A percentile compares a stretch with the other conserved stretches of the same genome.
Conservation (phyloP, 345 rosid species). For the Pistacia atlantica region DNA sequence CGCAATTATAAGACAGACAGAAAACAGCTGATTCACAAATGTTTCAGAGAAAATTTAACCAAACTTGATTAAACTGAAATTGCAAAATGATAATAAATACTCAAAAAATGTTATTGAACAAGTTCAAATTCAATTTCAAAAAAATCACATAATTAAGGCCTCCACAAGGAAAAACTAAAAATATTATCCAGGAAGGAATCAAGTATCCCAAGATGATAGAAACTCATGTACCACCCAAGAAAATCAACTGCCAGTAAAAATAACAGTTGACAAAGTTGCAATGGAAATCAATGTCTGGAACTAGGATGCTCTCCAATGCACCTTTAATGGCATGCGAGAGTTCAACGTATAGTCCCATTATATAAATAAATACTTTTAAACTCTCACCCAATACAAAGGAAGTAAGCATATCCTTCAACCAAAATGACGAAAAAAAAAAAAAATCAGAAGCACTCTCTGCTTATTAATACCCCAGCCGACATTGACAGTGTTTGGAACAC, state of each 20-base stretch:
- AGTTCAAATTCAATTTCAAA: not conserved
- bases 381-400: too few species aligned
- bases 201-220: too few species aligned
- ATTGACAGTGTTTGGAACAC: too few species aligned
- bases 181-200: too few species aligned
- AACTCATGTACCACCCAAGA: slow-evolving; percentile 47
- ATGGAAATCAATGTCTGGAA: slow-evolving; percentile 29
- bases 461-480: too few species aligned
- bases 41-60: not conserved
- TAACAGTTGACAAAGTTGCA: slow-evolving; percentile 35
- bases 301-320: slow-evolving; percentile 33
- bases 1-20: not conserved
- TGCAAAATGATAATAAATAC: slow-evolving; percentile 29
- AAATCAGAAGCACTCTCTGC: too few species aligned
- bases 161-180: too few species aligned
- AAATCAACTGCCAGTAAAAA: slow-evolving; percentile 58
- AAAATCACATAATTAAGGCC: too few species aligned
- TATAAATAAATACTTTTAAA: not conserved
- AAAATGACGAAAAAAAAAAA: too few species aligned
- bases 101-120: not conserved
- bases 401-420: not conserved
- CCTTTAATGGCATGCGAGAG: slow-evolving; percentile 29
- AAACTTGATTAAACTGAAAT: slow-evolving; percentile 21
- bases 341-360: slow-evolving; percentile 44
- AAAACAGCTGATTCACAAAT: not conserved